A percentile compares a stretch with the other conserved stretches of the same genome.
Evolutionary conservation across 805 yeast genomes (phyloP).

Genomic region (Candida gorgasii): DNA sequence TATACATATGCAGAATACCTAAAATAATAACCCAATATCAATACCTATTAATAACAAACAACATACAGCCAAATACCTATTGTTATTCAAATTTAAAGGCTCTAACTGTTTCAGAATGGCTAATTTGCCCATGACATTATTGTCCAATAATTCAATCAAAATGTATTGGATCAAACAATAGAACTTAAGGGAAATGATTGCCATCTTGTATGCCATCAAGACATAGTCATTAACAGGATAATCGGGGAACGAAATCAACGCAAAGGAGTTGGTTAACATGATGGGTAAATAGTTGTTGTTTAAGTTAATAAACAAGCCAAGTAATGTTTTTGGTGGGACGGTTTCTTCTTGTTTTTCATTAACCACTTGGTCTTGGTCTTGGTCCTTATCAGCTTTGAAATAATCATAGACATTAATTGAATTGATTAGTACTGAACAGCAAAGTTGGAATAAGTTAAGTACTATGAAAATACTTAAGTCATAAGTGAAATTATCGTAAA

Average conservation of each 20-base stretch:
- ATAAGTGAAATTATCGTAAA: constrained; percentile 1
- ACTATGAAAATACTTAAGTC: neutral
- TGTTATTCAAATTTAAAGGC: constrained; percentile 5
- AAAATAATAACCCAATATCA: constrained; percentile 5
- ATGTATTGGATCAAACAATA: constrained; percentile 34
- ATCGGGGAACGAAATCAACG: constrained; percentile 20
- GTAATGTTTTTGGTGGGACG: neutral
- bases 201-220: constrained; percentile 19
- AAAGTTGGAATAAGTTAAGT: constrained; percentile 12
- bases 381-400: too few relatives aligned
- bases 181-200: constrained; percentile 30
- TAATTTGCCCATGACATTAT: constrained; percentile 2
- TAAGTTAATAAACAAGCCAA: constrained; percentile 21
- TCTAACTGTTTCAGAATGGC: neutral
- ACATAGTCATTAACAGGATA: neutral
- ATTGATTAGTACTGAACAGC: constrained; percentile 17
- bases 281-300: constrained; percentile 38
- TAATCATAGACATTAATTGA: constrained; percentile 11
- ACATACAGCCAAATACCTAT: constrained; percentile 5
- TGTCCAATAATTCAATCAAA: constrained; percentile 24
- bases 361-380: neutral
- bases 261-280: constrained; percentile 35
- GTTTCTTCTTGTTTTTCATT: neutral
- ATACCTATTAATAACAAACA: constrained; percentile 4
- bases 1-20: constrained; percentile 13